phyloP scores from a whole-genome alignment of 176 grass and related monocot genomes.

The Carex parvula region DNA sequence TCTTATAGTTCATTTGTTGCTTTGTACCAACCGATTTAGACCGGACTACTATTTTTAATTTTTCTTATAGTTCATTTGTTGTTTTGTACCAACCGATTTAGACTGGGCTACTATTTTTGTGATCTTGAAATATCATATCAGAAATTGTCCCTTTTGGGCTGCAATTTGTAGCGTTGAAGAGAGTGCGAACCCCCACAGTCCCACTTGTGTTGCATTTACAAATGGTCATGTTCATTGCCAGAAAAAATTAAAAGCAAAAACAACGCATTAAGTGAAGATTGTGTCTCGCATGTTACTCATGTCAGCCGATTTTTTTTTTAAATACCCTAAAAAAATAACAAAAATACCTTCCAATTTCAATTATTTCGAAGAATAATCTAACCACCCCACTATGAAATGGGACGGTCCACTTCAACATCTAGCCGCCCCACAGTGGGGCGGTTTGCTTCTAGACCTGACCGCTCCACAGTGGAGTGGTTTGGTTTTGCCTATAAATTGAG shows the following conservation, averaged over 20 bases:
- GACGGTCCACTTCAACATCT: too few species aligned
- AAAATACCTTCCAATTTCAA: too few species aligned
- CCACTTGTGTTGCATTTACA: not conserved
- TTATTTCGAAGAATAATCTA: too few species aligned
- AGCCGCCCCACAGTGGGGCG: too few species aligned
- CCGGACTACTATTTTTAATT: not conserved
- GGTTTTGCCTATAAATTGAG: too few species aligned
- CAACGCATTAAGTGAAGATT: not conserved
- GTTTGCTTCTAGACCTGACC: too few species aligned
- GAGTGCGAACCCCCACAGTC: not conserved
- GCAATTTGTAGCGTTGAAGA: not conserved
- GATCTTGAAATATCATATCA: not conserved
- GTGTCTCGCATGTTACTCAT: not conserved
- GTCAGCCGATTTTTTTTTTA: not conserved
- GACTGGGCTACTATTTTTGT: not conserved
- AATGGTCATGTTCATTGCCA: not conserved
- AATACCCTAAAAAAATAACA: too few species aligned
- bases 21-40: slow-evolving; percentile 12
- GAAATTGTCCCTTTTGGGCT: not conserved
- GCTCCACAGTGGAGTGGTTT: too few species aligned
- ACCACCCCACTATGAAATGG: too few species aligned
- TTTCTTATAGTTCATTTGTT: not conserved
- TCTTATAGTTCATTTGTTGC: not conserved
- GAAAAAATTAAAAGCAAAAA: slow-evolving; percentile 8
- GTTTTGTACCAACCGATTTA: slow-evolving; percentile 1